A percentile compares a stretch with the other conserved stretches of the same genome.
These are phyloP conservation scores for Claviceps humidiphila DNA, from an alignment of 2,329 filamentous ascomycete genomes.

Conservation along the genomic window DNA sequence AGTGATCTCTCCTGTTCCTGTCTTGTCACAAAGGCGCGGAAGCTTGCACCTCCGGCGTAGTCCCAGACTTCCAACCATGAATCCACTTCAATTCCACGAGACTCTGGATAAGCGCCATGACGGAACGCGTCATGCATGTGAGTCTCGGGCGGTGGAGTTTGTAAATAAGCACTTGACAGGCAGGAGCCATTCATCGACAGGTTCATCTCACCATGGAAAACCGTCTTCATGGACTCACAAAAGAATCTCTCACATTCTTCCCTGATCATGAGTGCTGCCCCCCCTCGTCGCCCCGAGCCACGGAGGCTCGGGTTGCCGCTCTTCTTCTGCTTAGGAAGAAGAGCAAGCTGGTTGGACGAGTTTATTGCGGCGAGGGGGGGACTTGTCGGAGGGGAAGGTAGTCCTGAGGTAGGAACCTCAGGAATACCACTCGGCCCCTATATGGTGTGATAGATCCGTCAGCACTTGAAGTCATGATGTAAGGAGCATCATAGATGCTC, in stretches of 20 bases:
- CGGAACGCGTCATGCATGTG: slow-evolving; percentile 25
- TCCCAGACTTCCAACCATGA: slow-evolving; percentile 74
- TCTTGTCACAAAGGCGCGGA: slow-evolving; percentile 72
- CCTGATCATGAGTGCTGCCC: slow-evolving; percentile 92
- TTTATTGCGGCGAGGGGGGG: slow-evolving; percentile 73
- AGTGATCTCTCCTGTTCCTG: slow-evolving; percentile 58
- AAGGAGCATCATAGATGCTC: neutral
- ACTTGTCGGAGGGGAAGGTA: slow-evolving; percentile 75
- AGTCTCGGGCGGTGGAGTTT: slow-evolving; percentile 41
- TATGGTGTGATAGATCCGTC: slow-evolving; percentile 10
- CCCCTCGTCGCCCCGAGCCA: slow-evolving; percentile 52
- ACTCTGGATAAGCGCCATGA: slow-evolving; percentile 14
- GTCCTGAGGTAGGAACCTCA: slow-evolving; percentile 77
- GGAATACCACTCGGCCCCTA: slow-evolving; percentile 85
- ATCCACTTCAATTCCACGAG: slow-evolving; percentile 27
- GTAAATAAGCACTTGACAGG: slow-evolving; percentile 60
- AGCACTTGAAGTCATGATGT: neutral
- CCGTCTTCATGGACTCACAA: slow-evolving; percentile 85
- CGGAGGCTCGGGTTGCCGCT: slow-evolving; percentile 26
- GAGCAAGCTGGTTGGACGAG: slow-evolving; percentile 52
- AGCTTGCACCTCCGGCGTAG: slow-evolving; percentile 70
- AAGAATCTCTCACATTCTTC: slow-evolving; percentile 99
- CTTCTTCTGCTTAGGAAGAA: slow-evolving; percentile 43
- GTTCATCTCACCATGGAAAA: slow-evolving; percentile 94
- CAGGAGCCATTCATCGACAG: slow-evolving; percentile 64